Evolutionary conservation across 164 flowering plant genomes (phyloP).

Genomic region (Aristolochia contorta): DNA sequence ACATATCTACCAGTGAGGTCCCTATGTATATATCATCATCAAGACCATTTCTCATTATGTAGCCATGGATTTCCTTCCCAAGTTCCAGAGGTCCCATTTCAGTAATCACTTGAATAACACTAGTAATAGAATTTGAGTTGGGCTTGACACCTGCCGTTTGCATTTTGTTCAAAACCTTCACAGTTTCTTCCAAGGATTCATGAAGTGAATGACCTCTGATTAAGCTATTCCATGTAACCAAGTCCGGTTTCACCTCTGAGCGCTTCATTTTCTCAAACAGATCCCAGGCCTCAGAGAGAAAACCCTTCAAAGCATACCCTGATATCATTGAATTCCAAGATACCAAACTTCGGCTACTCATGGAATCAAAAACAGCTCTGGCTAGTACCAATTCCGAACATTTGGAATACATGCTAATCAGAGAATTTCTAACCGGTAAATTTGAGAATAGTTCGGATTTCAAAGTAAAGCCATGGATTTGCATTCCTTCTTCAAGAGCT

Average conservation of each 20-base stretch:
- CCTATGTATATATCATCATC: slow-evolving; percentile 40
- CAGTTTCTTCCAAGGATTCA: slow-evolving; percentile 27
- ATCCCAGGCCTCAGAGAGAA: slow-evolving; percentile 38
- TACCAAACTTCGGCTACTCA: slow-evolving; percentile 29
- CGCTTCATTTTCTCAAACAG: slow-evolving; percentile 33
- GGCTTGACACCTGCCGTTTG: slow-evolving; percentile 29
- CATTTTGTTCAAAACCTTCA: slow-evolving; percentile 34
- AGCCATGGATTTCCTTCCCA: slow-evolving; percentile 56
- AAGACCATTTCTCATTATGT: slow-evolving; percentile 38
- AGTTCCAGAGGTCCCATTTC: slow-evolving; percentile 20
- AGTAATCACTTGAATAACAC: slow-evolving; percentile 38
- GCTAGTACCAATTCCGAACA: slow-evolving; percentile 29
- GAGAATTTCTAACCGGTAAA: slow-evolving; percentile 29
- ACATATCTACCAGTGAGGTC: slow-evolving; percentile 62
- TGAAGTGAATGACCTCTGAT: slow-evolving; percentile 43
- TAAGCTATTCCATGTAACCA: slow-evolving; percentile 59
- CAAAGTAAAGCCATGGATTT: slow-evolving; percentile 56
- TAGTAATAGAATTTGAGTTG: slow-evolving; percentile 37
- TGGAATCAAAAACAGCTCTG: slow-evolving; percentile 41
- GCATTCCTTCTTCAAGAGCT: slow-evolving; percentile 42
- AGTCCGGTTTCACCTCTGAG: slow-evolving; percentile 32
- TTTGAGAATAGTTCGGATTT: slow-evolving; percentile 15
- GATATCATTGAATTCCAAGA: slow-evolving; percentile 69
- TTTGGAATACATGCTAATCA: slow-evolving; percentile 50
- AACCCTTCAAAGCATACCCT: slow-evolving; percentile 45